These are phyloP conservation scores for Gaultheria prostrata DNA, from an alignment of 148 eudicot species.

Conservation along the genomic window DNA sequence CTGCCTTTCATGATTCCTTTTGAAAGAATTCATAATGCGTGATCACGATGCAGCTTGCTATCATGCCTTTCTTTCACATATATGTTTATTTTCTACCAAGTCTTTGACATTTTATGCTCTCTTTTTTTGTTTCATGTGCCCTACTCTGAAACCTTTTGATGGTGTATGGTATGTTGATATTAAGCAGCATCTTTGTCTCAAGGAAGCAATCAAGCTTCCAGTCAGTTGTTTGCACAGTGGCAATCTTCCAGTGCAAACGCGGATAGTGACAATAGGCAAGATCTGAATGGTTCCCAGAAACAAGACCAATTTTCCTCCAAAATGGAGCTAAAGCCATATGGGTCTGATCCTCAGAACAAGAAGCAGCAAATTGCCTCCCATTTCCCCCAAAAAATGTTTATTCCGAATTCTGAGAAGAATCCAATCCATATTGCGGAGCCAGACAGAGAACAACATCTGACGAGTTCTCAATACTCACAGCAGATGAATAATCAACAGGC, in stretches of 20 bases:
- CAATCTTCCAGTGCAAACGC: conserved; percentile 46
- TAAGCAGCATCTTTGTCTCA: conserved; percentile 53
- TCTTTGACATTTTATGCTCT: neutral
- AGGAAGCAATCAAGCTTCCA: conserved; percentile 52
- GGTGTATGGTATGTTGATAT: conserved; percentile 8
- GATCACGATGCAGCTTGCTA: neutral
- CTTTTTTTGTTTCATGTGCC: neutral
- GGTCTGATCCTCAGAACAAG: conserved; percentile 35
- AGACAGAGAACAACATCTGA: conserved; percentile 30
- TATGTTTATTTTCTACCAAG: too few relatives aligned
- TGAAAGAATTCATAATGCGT: neutral
- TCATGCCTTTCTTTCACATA: neutral
- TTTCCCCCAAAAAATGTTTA: conserved; percentile 34
- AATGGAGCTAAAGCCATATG: conserved; percentile 41
- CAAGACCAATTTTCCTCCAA: conserved; percentile 46
- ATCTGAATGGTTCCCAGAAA: conserved; percentile 27
- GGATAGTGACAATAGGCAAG: conserved; percentile 43
- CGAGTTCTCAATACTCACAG: conserved; percentile 39
- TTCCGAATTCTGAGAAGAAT: conserved; percentile 43
- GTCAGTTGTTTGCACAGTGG: conserved; percentile 63
- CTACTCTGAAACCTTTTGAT: neutral
- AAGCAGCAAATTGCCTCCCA: conserved; percentile 37
- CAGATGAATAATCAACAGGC: conserved; percentile 43
- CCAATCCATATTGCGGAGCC: conserved; percentile 36
- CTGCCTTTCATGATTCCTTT: neutral